phyloP scores from a whole-genome alignment of 2,329 filamentous ascomycete genomes.

The Claviceps lovelessii region DNA sequence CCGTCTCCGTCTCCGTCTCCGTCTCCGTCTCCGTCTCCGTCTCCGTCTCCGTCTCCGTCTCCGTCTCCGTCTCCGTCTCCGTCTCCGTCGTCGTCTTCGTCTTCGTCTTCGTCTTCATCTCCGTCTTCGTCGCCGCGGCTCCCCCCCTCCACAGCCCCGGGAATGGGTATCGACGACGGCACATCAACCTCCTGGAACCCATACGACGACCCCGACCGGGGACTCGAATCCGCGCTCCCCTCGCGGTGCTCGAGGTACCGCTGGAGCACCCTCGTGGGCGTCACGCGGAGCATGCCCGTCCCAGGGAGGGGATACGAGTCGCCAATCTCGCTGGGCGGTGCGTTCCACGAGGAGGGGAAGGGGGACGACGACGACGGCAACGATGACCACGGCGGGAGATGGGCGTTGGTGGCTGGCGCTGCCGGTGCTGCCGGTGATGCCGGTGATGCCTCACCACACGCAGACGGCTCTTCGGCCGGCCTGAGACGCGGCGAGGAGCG shows the following conservation, averaged over 20 bases:
- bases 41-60: neutral
- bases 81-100: neutral
- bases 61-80: neutral
- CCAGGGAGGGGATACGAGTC: constrained; percentile 37
- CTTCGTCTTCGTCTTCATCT: neutral
- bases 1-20: neutral
- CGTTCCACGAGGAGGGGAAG: constrained; percentile 24
- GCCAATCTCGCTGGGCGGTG: constrained; percentile 35
- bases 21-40: neutral
- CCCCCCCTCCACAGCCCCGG: neutral
- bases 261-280: constrained; percentile 37
- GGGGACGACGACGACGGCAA: neutral
- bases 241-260: constrained; percentile 31
- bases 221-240: neutral
- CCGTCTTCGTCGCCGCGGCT: neutral
- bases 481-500: constrained; percentile 19
- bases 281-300: constrained; percentile 15
- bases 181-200: constrained; percentile 4
- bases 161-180: constrained; percentile 14
- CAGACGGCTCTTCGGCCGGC: neutral
- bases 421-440: no score
- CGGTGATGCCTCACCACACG: neutral
- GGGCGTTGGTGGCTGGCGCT: neutral
- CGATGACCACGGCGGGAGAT: neutral
- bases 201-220: neutral